Evolutionary conservation across 2,329 filamentous ascomycete species (phyloP), one percentile per base, ranked within the genome.

Genomic region (Alternaria sp.): DNA sequence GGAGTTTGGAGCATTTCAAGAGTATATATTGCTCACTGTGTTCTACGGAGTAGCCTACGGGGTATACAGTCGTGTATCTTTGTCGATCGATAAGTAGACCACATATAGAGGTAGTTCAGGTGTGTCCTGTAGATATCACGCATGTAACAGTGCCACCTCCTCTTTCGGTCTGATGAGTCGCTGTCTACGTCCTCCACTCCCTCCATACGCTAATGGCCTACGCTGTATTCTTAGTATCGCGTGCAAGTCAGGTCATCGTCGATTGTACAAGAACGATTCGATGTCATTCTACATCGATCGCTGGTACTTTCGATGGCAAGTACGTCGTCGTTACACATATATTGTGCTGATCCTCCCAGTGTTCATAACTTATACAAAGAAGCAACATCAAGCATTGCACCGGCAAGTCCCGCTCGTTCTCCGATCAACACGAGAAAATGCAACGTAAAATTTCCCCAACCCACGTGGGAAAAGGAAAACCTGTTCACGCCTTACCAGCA

Each of bases 1-100:
- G 58, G 58, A 57, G 52, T 57, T 57, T 61, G 51, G 21, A 15
- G 59, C 30, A 52, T 52, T 40, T 40, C 15, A 15, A 13, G 49
- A 25, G 21, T 52, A 30, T 3, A 25, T 17, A 23, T 5, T 21
- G 13, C 13, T 21, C 10, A 32, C 19, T 12, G 12, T 36, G 17
- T 51, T 32, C 13, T 28, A 11, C 15, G 13, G 28, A 21, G 13
- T 13, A 51, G 28, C 30, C 6, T 15, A 51, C 13, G 17, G 17
- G 4, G 26, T 3, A 21, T 32, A 23, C 28, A 28, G 11, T 30
- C 12, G 19, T 36, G 13, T 52, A 36, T 25, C 30, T n/a, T 40
- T 40, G 19, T 25, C 19, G 19, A 17, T 51, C 36, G 30, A 32
- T 19, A 21, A n/a, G 12, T 23, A 12, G 2, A 21, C 32, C 19